phyloP scores from a whole-genome alignment of 2,329 filamentous ascomycete species.

The Beauveria sp. region DNA sequence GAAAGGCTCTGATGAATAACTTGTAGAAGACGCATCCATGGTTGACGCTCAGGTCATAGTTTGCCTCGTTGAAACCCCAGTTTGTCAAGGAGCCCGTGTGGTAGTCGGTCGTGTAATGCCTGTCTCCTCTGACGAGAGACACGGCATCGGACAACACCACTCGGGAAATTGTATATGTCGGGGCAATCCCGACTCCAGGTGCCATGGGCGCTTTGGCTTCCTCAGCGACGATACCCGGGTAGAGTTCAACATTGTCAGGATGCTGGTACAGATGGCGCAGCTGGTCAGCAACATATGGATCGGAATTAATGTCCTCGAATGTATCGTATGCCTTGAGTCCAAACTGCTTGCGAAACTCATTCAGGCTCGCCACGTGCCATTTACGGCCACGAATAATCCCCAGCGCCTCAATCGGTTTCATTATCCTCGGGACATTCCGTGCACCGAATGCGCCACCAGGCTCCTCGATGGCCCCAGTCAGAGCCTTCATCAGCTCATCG shows the following conservation, averaged over 20 bases:
- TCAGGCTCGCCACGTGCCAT: constrained; percentile 72
- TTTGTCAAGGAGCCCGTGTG: constrained; percentile 68
- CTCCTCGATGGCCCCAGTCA: constrained; percentile 65
- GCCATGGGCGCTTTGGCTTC: constrained; percentile 67
- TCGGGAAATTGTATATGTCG: constrained; percentile 68
- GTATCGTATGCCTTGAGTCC: constrained; percentile 66
- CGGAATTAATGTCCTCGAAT: constrained; percentile 79
- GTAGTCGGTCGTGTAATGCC: constrained; percentile 74
- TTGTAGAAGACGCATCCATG: constrained; percentile 83
- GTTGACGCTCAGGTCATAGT: constrained; percentile 66
- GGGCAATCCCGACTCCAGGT: constrained; percentile 66
- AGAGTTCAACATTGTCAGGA: constrained; percentile 73
- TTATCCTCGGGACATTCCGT: constrained; percentile 63
- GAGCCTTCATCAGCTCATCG: constrained; percentile 65
- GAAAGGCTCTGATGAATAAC: constrained; percentile 71
- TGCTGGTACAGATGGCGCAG: constrained; percentile 66
- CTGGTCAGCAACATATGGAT: constrained; percentile 60
- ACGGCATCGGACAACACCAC: constrained; percentile 74
- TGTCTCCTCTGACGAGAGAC: constrained; percentile 67
- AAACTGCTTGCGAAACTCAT: constrained; percentile 81
- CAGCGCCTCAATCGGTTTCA: constrained; percentile 71
- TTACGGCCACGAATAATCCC: constrained; percentile 69
- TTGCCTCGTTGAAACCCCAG: constrained; percentile 72
- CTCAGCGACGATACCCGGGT: constrained; percentile 70
- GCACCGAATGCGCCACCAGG: constrained; percentile 67